Evolutionary conservation across 2,329 filamentous ascomycete genomes (phyloP).

Genomic region (Cladorrhinum sp.): DNA sequence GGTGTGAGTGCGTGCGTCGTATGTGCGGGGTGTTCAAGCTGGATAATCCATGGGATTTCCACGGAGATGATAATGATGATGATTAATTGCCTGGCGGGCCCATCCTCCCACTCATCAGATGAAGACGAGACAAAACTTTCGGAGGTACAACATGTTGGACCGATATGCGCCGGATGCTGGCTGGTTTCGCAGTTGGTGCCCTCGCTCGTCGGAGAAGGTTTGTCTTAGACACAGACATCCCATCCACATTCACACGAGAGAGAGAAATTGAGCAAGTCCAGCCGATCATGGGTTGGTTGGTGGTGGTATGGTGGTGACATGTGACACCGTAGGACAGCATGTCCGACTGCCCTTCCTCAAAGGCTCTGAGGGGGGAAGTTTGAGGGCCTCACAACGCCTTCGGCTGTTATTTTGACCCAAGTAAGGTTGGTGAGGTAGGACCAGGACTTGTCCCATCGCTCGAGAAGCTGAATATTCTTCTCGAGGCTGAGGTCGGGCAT

Average conservation of each 20-base stretch:
- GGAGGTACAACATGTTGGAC: constrained; percentile 5
- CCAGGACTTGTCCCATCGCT: constrained; percentile 82
- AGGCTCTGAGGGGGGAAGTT: constrained; percentile 67
- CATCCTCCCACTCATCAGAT: not conserved
- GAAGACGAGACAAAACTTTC: constrained; percentile 3
- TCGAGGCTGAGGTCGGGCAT: constrained; percentile 72
- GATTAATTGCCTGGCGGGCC: not conserved
- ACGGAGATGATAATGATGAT: not conserved
- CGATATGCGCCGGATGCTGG: constrained; percentile 1
- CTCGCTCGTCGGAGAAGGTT: not conserved
- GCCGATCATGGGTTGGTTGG: constrained; percentile 1
- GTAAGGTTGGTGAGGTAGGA: constrained; percentile 70
- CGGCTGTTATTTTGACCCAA: constrained; percentile 70
- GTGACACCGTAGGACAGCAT: not conserved
- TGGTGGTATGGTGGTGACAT: constrained; percentile 1
- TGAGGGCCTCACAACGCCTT: constrained; percentile 63
- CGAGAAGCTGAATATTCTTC: constrained; percentile 62
- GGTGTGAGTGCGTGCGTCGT: not conserved
- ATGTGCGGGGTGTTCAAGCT: not conserved
- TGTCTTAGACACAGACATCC: constrained; percentile 6
- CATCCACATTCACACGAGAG: not conserved
- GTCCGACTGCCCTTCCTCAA: constrained; percentile 4
- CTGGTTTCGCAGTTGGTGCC: not conserved
- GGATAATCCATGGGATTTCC: not conserved
- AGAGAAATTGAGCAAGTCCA: constrained; percentile 7